These are phyloP conservation scores for Thermothelomyces thermophilus DNA, from an alignment of 2,329 filamentous ascomycete species.

Conservation along the genomic window DNA sequence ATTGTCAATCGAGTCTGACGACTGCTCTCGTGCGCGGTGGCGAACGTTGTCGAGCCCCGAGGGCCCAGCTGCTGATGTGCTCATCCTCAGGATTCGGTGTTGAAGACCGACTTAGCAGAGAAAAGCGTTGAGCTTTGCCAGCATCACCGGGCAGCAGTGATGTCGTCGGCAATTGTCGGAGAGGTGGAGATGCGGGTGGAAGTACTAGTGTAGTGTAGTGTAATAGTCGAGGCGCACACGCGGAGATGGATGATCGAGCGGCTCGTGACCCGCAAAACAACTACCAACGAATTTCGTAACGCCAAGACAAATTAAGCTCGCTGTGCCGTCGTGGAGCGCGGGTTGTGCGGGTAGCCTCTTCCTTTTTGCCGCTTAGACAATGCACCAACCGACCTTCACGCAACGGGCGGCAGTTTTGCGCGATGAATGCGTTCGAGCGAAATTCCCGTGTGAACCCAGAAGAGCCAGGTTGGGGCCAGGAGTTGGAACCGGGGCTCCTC, in stretches of 20 bases:
- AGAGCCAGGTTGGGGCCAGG: not conserved
- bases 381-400: constrained; percentile 5
- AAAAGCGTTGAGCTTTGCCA: constrained; percentile 22
- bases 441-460: not conserved
- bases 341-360: not conserved
- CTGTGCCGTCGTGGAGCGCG: constrained; percentile 4
- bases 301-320: constrained; percentile 16
- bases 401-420: not conserved
- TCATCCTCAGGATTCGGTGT: constrained; percentile 22
- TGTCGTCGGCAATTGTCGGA: not conserved
- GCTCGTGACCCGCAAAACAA: constrained; percentile 13
- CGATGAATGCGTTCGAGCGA: not conserved
- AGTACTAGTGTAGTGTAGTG: too few species aligned
- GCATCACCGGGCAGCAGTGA: constrained; percentile 11
- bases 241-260: not conserved
- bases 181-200: not conserved
- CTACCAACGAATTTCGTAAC: constrained; percentile 12
- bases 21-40: constrained; percentile 15
- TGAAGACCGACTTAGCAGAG: constrained; percentile 20
- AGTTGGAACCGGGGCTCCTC: constrained; percentile 13
- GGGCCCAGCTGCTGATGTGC: constrained; percentile 17
- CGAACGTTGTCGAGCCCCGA: constrained; percentile 20
- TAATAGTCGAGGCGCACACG: not conserved
- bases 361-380: constrained; percentile 2
- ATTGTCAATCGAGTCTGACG: constrained; percentile 2